phyloP scores from a whole-genome alignment of 352 stramenopile species.

The Globisporangium cederbergense region DNA sequence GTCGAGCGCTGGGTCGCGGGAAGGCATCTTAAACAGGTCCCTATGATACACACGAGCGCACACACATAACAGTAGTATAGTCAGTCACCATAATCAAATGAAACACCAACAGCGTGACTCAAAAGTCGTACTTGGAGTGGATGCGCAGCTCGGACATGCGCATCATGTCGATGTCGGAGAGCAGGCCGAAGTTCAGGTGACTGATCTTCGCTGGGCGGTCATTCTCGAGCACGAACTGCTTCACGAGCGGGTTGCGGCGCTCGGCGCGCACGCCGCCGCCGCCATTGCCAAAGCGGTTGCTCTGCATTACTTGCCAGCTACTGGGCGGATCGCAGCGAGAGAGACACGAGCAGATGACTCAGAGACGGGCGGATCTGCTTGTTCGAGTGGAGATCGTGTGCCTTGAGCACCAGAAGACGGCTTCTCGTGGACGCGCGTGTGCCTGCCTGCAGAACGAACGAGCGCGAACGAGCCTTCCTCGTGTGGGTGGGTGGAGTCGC shows the following conservation, averaged over 20 bases:
- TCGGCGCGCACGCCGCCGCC: constrained; percentile 32
- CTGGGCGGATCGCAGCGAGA: not conserved
- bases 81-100: not conserved
- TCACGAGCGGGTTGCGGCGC: constrained; percentile 83
- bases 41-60: constrained; percentile 30
- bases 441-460: not conserved
- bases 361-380: not conserved
- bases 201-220: constrained; percentile 93
- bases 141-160: constrained; percentile 94
- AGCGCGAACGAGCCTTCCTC: not conserved
- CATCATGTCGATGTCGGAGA: constrained; percentile 96
- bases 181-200: constrained; percentile 97
- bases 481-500: not conserved
- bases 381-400: not conserved
- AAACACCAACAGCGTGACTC: too few relatives aligned
- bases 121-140: constrained; percentile 57
- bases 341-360: not conserved
- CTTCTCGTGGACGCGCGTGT: not conserved
- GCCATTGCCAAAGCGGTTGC: constrained; percentile 23
- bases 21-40: constrained; percentile 97
- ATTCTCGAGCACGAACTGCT: constrained; percentile 88
- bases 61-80: not conserved
- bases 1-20: constrained; percentile 87
- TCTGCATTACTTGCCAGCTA: constrained; percentile 27
- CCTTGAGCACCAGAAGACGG: not conserved